Conservation (phyloP, 2,329 filamentous ascomycete genomes). For the Pseudocercospora fijiensis region DNA sequence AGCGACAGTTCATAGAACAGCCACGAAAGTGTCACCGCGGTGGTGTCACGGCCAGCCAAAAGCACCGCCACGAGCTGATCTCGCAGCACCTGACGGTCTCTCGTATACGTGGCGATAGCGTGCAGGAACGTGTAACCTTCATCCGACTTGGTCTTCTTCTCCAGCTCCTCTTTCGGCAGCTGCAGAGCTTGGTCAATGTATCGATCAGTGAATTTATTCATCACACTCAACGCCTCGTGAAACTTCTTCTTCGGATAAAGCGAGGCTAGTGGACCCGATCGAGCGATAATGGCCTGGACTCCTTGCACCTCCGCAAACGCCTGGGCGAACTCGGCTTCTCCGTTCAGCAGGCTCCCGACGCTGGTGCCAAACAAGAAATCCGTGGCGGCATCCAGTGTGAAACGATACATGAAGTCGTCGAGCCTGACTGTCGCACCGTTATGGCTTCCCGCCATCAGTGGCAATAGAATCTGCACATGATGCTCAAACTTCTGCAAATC, state of each 20-base stretch:
- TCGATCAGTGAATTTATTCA: conserved; percentile 73
- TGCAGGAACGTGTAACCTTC: conserved; percentile 80
- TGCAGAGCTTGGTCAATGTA: conserved; percentile 74
- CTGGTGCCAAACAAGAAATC: conserved; percentile 81
- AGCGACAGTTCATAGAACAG: conserved; percentile 76
- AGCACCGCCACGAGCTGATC: conserved; percentile 83
- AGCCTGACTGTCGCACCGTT: conserved; percentile 62
- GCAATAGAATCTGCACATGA: conserved; percentile 72
- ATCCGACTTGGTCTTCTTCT: conserved; percentile 69
- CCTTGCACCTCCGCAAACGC: conserved; percentile 79
- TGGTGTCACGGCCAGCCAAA: conserved; percentile 84
- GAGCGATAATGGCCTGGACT: conserved; percentile 66
- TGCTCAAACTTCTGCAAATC: conserved; percentile 79
- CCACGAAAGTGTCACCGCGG: conserved; percentile 78
- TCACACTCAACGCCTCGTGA: conserved; percentile 61
- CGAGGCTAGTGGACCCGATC: conserved; percentile 57
- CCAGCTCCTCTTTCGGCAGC: conserved; percentile 69
- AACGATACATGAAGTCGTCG: conserved; percentile 76
- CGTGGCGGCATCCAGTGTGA: conserved; percentile 80
- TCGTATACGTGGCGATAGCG: conserved; percentile 77
- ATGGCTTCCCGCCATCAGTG: conserved; percentile 52
- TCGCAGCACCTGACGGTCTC: conserved; percentile 65
- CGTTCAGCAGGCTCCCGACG: conserved; percentile 60
- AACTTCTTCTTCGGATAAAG: conserved; percentile 66
- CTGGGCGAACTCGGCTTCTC: conserved; percentile 68